Evolutionary conservation across 2,329 filamentous ascomycete species (phyloP).

Genomic region (Epichloe scottii): DNA sequence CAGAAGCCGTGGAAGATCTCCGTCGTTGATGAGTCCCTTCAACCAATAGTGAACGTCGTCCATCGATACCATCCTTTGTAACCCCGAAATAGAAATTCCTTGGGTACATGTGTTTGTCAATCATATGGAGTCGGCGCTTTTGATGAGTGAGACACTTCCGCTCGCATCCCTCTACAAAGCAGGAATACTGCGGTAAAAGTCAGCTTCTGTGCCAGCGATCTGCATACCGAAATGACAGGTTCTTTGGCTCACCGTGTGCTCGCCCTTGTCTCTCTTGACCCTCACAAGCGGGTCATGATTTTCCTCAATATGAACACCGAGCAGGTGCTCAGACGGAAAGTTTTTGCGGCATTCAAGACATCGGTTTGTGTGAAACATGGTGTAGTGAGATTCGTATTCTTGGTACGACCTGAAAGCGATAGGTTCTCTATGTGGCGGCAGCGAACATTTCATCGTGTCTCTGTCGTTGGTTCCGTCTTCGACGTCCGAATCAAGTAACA

Average conservation of each 20-base stretch:
- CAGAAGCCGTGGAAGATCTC: conserved; percentile 31
- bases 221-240: background rate
- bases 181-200: conserved; percentile 50
- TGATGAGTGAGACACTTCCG: conserved; percentile 70
- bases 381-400: conserved; percentile 82
- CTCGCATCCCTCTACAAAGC: conserved; percentile 82
- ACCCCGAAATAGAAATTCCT: conserved; percentile 80
- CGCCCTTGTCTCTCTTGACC: conserved; percentile 62
- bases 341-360: conserved; percentile 79
- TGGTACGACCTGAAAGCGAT: conserved; percentile 61
- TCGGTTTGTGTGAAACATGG: conserved; percentile 66
- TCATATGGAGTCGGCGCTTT: conserved; percentile 77
- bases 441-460: conserved; percentile 59
- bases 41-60: conserved; percentile 63
- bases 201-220: background rate
- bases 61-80: conserved; percentile 81
- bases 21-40: conserved; percentile 38
- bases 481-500: conserved; percentile 41
- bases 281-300: conserved; percentile 73
- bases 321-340: conserved; percentile 71
- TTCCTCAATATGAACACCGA: conserved; percentile 79
- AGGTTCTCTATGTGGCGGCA: conserved; percentile 65
- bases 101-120: conserved; percentile 90
- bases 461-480: conserved; percentile 22
- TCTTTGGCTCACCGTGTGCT: conserved; percentile 60